Evolutionary conservation across 495 filamentous ascomycete genomes (phyloP), one percentile per base, ranked within the genome.

Genomic region (Aspergillus cristatus): DNA sequence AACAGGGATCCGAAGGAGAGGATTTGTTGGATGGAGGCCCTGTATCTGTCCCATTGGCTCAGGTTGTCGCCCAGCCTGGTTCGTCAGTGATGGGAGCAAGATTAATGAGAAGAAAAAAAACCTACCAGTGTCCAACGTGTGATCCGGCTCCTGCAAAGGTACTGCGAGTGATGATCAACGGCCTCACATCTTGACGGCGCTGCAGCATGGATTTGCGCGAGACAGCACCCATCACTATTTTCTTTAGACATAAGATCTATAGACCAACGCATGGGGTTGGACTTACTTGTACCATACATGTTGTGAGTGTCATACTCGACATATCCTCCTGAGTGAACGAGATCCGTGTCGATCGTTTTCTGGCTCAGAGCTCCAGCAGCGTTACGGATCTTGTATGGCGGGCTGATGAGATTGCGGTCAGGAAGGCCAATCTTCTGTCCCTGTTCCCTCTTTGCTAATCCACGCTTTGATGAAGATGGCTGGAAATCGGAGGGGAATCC

Each of bases 261-360:
- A 24, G 4, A 24, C 20, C 4, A 24, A 24, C 4, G 20, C 20
- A 24, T n/a, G 1, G 4, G 4, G 7, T 7, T 7, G 2, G 10
- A 53, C 71, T 62, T 58, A 74, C 68, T 86, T 7, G 75, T 78
- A 28, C 87, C 87, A 55, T 85, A 91, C 8, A 94, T 58, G 52
- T 94, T 94, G 58, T 94, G 87, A 2, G 77, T 80, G 45, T 86
- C 87, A 51, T 89, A 90, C 58, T 86, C 81, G 12, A 60, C 60
- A 37, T 78, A 68, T 1, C 82, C 83, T 0, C 54, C 80, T 32
- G 78, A 65, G 55, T 93, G 84, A 3, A 83, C 65, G 25, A 91
- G 53, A 55, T 87, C 71, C 2, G 86, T 88, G 47, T 79, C 67
- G 36, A 88, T 73, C 0, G 87, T 90, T 43, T 78, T 71, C 58